Conservation (phyloP, 331 rosid species). For the Arachis monticola region DNA sequence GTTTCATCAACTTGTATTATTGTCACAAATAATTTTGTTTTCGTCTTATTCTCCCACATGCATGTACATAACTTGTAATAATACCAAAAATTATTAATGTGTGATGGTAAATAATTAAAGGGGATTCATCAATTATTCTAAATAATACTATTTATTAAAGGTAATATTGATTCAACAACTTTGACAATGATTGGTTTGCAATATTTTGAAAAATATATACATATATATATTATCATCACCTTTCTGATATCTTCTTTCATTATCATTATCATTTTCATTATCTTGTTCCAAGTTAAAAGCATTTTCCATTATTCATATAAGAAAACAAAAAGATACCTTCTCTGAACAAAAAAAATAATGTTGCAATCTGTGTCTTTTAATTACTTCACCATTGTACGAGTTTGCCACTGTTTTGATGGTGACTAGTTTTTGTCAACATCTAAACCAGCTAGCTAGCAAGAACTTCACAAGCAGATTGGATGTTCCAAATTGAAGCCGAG, state of each 20-base stretch:
- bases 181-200: constrained; percentile 8
- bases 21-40: constrained; percentile 1
- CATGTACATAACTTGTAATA: constrained; percentile 8
- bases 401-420: constrained; percentile 35
- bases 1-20: constrained; percentile 8
- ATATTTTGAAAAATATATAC: not conserved
- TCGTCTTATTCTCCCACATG: constrained; percentile 6
- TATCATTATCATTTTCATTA: constrained; percentile 17
- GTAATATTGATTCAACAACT: constrained; percentile 7
- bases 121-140: constrained; percentile 5
- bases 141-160: not conserved
- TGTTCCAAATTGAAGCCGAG: constrained; percentile 3
- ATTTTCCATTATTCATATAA: not conserved
- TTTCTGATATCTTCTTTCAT: not conserved
- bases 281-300: not conserved
- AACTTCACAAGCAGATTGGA: constrained; percentile 12
- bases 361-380: not conserved
- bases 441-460: not conserved
- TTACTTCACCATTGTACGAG: constrained; percentile 6
- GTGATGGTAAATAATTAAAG: not conserved
- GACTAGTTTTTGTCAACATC: constrained; percentile 31
- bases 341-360: constrained; percentile 8
- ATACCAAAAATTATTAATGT: not conserved
- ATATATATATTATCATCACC: too few relatives aligned
- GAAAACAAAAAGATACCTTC: not conserved